phyloP scores from a whole-genome alignment of 83 land plant genomes.

The Larix sibirica region DNA sequence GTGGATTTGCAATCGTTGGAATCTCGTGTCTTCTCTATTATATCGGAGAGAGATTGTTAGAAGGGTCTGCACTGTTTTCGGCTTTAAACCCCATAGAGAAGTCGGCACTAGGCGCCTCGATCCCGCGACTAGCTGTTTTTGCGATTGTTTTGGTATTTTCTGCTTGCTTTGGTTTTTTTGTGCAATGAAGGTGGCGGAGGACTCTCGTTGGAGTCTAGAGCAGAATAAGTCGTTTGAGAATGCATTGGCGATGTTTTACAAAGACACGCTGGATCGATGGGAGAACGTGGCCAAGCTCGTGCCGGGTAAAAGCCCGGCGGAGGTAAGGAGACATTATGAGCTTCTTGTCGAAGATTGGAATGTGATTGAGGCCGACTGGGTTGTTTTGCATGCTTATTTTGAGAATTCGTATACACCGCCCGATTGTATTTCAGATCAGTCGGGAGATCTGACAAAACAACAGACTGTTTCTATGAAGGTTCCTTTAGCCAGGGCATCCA shows the following conservation, averaged over 20 bases:
- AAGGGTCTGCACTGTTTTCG: no score
- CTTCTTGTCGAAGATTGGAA: constrained; percentile 45
- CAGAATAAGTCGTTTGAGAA: constrained; percentile 68
- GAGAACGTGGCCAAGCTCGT: constrained; percentile 49
- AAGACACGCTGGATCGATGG: constrained; percentile 61
- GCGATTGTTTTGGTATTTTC: no score
- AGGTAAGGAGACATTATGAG: constrained; percentile 54
- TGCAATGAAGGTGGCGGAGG: constrained; percentile 6
- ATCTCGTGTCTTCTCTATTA: no score
- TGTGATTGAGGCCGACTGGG: constrained; percentile 51
- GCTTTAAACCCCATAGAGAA: no score
- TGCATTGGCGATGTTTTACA: constrained; percentile 41
- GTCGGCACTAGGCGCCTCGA: no score
- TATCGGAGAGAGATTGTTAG: no score
- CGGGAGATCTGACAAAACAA: neutral
- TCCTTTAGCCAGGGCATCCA: neutral
- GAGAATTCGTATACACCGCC: constrained; percentile 8
- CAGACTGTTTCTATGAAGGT: constrained; percentile 11
- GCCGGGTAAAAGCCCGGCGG: constrained; percentile 52
- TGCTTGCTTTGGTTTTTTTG: no score
- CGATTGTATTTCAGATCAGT: neutral
- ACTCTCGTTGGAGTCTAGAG: constrained; percentile 28
- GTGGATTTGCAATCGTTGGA: no score
- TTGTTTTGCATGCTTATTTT: constrained; percentile 40
- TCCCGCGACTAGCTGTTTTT: no score